Percentiles rank a stretch among this genome's conserved stretches.
Evolutionary conservation across 208 protist species (phyloP).

Genomic region (Leishmania guyanensis): DNA sequence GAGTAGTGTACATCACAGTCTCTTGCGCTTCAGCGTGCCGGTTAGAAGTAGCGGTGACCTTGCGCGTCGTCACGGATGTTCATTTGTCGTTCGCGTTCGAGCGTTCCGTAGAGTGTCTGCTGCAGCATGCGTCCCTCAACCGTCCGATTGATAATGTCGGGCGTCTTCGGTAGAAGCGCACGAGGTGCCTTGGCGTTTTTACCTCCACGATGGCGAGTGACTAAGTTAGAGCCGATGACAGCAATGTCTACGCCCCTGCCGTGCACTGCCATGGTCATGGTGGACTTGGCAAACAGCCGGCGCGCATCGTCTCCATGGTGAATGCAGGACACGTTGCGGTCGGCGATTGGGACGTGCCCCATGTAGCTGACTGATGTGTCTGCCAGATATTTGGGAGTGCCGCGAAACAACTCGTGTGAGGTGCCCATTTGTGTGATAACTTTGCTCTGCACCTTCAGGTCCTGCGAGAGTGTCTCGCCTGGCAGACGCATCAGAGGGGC

Average conservation of each 20-base stretch:
- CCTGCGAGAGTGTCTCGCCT: slow-evolving; percentile 41
- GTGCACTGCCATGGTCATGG: slow-evolving; percentile 88
- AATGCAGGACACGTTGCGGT: slow-evolving; percentile 47
- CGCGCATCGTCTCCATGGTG: slow-evolving; percentile 64
- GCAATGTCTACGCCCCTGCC: slow-evolving; percentile 74
- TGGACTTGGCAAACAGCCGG: slow-evolving; percentile 80
- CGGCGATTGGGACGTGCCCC: slow-evolving; percentile 58
- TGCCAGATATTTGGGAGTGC: slow-evolving; percentile 63
- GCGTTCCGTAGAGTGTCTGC: slow-evolving; percentile 39
- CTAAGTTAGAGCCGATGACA: slow-evolving; percentile 43
- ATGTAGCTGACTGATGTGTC: slow-evolving; percentile 54
- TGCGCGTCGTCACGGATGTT: slow-evolving; percentile 65
- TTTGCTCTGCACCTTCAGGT: slow-evolving; percentile 61
- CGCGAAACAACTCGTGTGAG: slow-evolving; percentile 67
- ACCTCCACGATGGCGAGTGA: slow-evolving; percentile 45
- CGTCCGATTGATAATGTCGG: slow-evolving; percentile 49
- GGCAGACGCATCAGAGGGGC: slow-evolving; percentile 56
- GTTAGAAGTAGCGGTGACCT: slow-evolving; percentile 44
- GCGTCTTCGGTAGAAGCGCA: slow-evolving; percentile 58
- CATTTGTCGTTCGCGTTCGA: slow-evolving; percentile 53
- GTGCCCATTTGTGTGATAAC: slow-evolving; percentile 75
- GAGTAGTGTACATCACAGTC: background rate
- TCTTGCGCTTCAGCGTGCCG: background rate
- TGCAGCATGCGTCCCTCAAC: slow-evolving; percentile 75
- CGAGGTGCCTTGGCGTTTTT: slow-evolving; percentile 43